Percentiles rank a stretch among this genome's conserved stretches.
These are phyloP conservation scores for Bathelium albidoporum DNA, from an alignment of 495 filamentous ascomycete genomes.

Conservation along the genomic window DNA sequence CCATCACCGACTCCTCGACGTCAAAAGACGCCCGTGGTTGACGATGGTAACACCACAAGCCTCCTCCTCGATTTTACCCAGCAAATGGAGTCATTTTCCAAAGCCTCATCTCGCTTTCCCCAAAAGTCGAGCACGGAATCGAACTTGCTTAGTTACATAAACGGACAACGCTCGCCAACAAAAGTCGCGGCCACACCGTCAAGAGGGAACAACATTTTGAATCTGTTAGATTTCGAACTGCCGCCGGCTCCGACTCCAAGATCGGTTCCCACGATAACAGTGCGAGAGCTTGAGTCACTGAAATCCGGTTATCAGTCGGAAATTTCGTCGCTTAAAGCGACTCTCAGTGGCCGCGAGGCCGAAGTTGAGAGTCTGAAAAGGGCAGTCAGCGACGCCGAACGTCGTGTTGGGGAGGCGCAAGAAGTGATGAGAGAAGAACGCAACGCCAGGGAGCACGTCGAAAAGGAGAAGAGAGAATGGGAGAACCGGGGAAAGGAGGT, in stretches of 20 bases:
- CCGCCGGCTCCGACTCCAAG: constrained; percentile 82
- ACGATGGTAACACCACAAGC: constrained; percentile 51
- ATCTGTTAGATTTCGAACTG: constrained; percentile 87
- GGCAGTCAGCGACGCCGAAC: constrained; percentile 79
- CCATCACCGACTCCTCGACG: constrained; percentile 52
- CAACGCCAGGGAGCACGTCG: constrained; percentile 53
- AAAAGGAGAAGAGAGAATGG: constrained; percentile 73
- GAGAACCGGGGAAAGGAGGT: constrained; percentile 75
- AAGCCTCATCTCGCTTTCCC: constrained; percentile 35
- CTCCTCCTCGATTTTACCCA: constrained; percentile 81
- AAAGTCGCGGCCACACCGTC: constrained; percentile 38
- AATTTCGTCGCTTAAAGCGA: constrained; percentile 80
- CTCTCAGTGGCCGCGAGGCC: constrained; percentile 80
- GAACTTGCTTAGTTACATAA: constrained; percentile 35
- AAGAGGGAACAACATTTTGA: constrained; percentile 38
- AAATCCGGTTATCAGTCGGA: constrained; percentile 84
- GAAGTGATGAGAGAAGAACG: constrained; percentile 70
- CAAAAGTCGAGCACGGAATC: constrained; percentile 34
- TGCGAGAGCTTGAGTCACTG: constrained; percentile 81
- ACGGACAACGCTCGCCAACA: constrained; percentile 34
- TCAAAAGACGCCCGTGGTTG: constrained; percentile 22
- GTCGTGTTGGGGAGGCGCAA: constrained; percentile 75
- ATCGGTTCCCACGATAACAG: constrained; percentile 80
- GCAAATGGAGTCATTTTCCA: constrained; percentile 46
- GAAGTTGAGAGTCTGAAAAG: constrained; percentile 75